Base-by-base conservation (phyloP, 2,329 filamentous ascomycete genomes). In the Whalleya microplaca region DNA sequence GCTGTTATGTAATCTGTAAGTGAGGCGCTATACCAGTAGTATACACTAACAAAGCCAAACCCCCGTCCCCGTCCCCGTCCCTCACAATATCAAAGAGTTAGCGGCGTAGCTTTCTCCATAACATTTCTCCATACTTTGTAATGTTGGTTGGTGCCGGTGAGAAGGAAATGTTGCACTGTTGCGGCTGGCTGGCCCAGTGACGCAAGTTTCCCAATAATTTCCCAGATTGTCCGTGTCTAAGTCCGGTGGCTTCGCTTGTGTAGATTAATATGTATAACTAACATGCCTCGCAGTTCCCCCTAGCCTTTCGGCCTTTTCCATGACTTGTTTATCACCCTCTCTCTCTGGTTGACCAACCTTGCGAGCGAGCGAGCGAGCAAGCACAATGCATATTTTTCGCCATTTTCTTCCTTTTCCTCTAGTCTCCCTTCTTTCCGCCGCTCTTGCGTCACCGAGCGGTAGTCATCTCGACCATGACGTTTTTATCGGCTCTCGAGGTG, bases 391-490 rank as follows among this genome's bases (percentile, higher is more conserved):
- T 51, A 44, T 64, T 49, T 21, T 49, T 46, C 45, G 21, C 47
- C 57, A 55, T 48, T 56, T 55, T 21, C 56, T 68, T 2, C 64
- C 64, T 21, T 41, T 68, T 16, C 56, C 66, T 45, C 41, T 71
- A 23, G 55, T 69, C 23, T 64, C 64, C 21, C 56, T 68, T 29
- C 47, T 69, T 41, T 60, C 67, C n/a, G 49, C 61, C 12, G 58
- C 47, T 27, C 59, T 70, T 20, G 66, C 62, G n/a, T 67, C 64
- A n/a, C 64, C 68, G 2, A 53, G 50, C 42, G 50, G 63, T 43
- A 48, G 42, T 32, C 40, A 41, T 19, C n/a, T 56, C 27, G 27
- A 23, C 50, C 10, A 59, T 59, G 62, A 58, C 40, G n/a, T 57
- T 21, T 18, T 62, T 14, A 56, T 16, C 41, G 41, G 41, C 41